Conservation (phyloP, 2,329 filamentous ascomycete genomes). For the Grosmannia clavigera region DNA sequence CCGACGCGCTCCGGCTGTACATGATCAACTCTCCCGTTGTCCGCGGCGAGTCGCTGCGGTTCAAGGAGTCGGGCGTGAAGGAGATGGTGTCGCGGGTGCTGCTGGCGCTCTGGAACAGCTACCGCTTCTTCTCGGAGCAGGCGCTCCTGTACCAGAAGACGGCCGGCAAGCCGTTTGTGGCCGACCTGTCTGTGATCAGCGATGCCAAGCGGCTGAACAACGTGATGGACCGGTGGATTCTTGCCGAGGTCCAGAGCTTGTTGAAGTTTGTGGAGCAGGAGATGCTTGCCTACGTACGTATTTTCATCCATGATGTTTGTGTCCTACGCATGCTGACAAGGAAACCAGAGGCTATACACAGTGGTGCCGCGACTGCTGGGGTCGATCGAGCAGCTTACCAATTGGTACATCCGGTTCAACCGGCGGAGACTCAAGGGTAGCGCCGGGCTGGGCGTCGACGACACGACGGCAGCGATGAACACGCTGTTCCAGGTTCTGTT, state of each 20-base stretch:
- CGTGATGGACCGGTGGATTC: constrained; percentile 92
- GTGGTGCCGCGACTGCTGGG: constrained; percentile 75
- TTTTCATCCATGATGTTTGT: too few relatives aligned
- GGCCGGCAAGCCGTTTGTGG: constrained; percentile 62
- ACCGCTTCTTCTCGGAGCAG: constrained; percentile 91
- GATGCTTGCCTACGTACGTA: constrained; percentile 42
- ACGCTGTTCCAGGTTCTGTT: constrained; percentile 89
- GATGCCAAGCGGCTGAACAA: constrained; percentile 38
- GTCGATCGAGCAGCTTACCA: constrained; percentile 74
- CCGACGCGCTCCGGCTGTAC: constrained; percentile 86
- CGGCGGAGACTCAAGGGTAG: constrained; percentile 83
- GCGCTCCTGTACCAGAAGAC: constrained; percentile 78
- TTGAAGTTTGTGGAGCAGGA: constrained; percentile 86
- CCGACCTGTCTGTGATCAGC: constrained; percentile 49
- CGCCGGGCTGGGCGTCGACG: constrained; percentile 66
- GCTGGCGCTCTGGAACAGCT: constrained; percentile 88
- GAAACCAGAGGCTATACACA: constrained; percentile 55
- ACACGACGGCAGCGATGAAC: constrained; percentile 84
- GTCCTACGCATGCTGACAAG: constrained; percentile 2
- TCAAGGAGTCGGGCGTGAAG: constrained; percentile 87
- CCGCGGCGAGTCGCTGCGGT: constrained; percentile 75
- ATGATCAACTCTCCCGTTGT: constrained; percentile 96
- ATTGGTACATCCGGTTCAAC: constrained; percentile 98
- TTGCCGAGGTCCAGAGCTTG: constrained; percentile 83
- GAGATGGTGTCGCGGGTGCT: constrained; percentile 89